A percentile compares a stretch with the other conserved stretches of the same genome.
Evolutionary conservation across 2,329 filamentous ascomycete genomes (phyloP).

Genomic region (Macrophomina pseudophaseolina): DNA sequence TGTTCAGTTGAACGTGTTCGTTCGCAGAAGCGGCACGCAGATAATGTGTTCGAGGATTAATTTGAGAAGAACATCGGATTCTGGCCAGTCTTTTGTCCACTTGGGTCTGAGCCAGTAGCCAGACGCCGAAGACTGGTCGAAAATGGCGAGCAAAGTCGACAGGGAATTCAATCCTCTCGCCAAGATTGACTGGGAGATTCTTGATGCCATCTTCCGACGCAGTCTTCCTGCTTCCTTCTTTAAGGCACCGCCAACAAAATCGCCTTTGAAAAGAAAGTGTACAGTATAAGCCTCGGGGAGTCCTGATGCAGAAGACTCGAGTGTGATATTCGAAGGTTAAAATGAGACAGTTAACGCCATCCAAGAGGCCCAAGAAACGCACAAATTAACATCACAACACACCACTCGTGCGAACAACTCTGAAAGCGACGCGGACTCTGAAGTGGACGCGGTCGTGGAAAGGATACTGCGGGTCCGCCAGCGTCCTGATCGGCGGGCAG

Average conservation of each 20-base stretch:
- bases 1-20: constrained; percentile 41
- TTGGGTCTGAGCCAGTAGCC: constrained; percentile 25
- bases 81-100: constrained; percentile 38
- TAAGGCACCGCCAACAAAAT: constrained; percentile 29
- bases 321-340: not conserved
- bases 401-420: not conserved
- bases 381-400: not conserved
- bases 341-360: no score
- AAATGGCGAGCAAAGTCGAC: constrained; percentile 38
- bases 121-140: constrained; percentile 31
- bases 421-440: not conserved
- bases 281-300: not conserved
- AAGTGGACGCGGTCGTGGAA: not conserved
- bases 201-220: constrained; percentile 39
- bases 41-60: not conserved
- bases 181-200: constrained; percentile 44
- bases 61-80: constrained; percentile 45
- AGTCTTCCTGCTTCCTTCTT: constrained; percentile 37
- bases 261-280: constrained; percentile 14
- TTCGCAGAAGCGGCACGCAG: constrained; percentile 33
- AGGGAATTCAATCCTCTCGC: constrained; percentile 40
- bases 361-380: not conserved
- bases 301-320: not conserved
- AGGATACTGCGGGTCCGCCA: not conserved
- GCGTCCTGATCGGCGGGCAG: not conserved